Percentiles rank a stretch among this genome's conserved stretches.
Evolutionary conservation across 176 grass and related monocot genomes (phyloP).

Genomic region (Carex myosuroides): DNA sequence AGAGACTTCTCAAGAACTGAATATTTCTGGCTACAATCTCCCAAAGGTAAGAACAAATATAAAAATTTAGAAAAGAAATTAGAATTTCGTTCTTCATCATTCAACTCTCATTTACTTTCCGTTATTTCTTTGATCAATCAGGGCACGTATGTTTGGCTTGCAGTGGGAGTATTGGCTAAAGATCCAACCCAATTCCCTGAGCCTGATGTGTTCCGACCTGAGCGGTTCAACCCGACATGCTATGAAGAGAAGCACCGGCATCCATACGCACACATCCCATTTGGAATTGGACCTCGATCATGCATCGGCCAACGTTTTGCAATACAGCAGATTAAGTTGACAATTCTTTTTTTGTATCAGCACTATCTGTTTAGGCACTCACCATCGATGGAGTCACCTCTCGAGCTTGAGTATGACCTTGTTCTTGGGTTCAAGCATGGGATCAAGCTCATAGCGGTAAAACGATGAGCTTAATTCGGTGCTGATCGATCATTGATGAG

Average conservation of each 20-base stretch:
- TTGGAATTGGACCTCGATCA: constrained; percentile 63
- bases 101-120: background rate
- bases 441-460: constrained; percentile 69
- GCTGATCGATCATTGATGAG: background rate
- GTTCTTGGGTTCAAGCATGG: constrained; percentile 75
- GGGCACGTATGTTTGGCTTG: constrained; percentile 84
- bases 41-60: constrained; percentile 47
- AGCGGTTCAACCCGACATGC: constrained; percentile 50
- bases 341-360: constrained; percentile 60
- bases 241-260: constrained; percentile 59
- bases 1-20: constrained; percentile 67
- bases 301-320: constrained; percentile 91
- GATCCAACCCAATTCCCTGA: constrained; percentile 79
- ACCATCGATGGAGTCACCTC: constrained; percentile 59
- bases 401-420: constrained; percentile 79
- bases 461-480: background rate
- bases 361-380: constrained; percentile 70
- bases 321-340: constrained; percentile 81
- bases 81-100: background rate
- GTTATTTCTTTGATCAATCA: constrained; percentile 9
- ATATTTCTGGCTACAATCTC: constrained; percentile 62
- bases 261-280: constrained; percentile 82
- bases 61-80: background rate
- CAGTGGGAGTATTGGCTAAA: constrained; percentile 69
- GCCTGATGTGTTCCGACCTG: constrained; percentile 59